Base-by-base conservation (phyloP, 2,329 filamentous ascomycete species). In the Aspergillus aculeatinus region DNA sequence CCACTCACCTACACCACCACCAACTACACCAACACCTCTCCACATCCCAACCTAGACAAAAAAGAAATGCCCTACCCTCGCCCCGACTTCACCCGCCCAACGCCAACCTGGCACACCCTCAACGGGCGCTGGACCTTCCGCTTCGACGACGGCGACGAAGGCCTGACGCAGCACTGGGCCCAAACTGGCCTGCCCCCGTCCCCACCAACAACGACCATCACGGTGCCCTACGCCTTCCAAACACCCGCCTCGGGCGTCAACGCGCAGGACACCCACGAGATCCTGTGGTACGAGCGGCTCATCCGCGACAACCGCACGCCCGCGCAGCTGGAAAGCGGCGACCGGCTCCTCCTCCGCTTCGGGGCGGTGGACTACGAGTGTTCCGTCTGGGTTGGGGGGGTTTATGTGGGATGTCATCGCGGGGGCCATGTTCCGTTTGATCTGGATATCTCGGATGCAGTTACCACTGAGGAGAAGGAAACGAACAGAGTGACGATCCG, bases 201-300 rank as follows among this genome's bases (percentile, higher is more conserved):
- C 74, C 12, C 85, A 83, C 68, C 78, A 79, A 27, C 27, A 77
- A 79, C 25, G 6, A 35, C 10, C 10, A 89, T 89, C 62, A 77
- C 81, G 39, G 86, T 89, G 0, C 87, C 87, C 0, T 90, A 83
- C 64, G 86, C 85, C 2, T 89, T 88, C 67, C 87, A 89, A 69
- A 81, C 83, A 5, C 82, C 82, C 0, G 86, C 86, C 0, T 89
- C 86, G 0, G 85, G 86, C 2, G 84, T 89, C 64, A 79, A 83
- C 61, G 82, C 87, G 35, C 81, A 81, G 57, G 84, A 82, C 53
- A 85, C 85, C 2, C 87, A 89, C 68, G 86, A 89, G 70, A 83
- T 89, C 4, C 70, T 89, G 9, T 89, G 87, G 87, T 89, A 89
- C 66, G 83, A 88, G 72, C 80, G 83, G 6, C 64, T 55, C 19